phyloP scores from a whole-genome alignment of 345 rosid genomes.

The Rubroshorea leprosula region DNA sequence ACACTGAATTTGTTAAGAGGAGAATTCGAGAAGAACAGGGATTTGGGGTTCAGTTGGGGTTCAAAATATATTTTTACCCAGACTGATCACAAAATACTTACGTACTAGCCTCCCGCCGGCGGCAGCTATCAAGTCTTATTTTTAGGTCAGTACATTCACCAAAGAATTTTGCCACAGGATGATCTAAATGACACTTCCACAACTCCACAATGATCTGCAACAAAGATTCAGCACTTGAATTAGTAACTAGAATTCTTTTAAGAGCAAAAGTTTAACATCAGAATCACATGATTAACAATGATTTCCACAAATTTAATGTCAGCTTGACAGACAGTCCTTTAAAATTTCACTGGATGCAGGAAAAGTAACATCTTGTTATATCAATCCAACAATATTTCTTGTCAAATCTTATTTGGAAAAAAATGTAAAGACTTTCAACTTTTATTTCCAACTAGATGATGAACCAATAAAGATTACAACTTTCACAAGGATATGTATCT shows the following conservation, averaged over 20 bases:
- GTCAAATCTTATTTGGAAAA: not conserved
- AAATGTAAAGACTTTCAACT: not conserved
- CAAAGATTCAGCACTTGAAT: not conserved
- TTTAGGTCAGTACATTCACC: too few relatives aligned
- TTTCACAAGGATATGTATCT: not conserved
- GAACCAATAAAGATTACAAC: not conserved
- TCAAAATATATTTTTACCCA: not conserved
- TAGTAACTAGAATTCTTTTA: not conserved
- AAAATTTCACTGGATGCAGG: too few relatives aligned
- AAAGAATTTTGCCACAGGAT: constrained; percentile 75
- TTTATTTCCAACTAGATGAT: not conserved
- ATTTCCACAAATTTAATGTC: too few relatives aligned
- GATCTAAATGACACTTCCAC: constrained; percentile 80
- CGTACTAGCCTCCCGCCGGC: constrained; percentile 67
- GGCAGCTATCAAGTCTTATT: constrained; percentile 76
- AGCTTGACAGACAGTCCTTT: too few relatives aligned
- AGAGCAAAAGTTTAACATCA: not conserved
- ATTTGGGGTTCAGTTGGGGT: not conserved
- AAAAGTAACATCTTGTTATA: too few relatives aligned
- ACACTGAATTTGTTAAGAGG: too few relatives aligned
- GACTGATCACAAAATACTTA: not conserved
- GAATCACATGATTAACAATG: too few relatives aligned
- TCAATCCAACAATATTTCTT: too few relatives aligned
- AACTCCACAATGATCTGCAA: constrained; percentile 77
- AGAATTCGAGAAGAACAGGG: too few relatives aligned